Base-by-base conservation (phyloP, 768 basidiomycete species). In the Hemileccinum impolitum region DNA sequence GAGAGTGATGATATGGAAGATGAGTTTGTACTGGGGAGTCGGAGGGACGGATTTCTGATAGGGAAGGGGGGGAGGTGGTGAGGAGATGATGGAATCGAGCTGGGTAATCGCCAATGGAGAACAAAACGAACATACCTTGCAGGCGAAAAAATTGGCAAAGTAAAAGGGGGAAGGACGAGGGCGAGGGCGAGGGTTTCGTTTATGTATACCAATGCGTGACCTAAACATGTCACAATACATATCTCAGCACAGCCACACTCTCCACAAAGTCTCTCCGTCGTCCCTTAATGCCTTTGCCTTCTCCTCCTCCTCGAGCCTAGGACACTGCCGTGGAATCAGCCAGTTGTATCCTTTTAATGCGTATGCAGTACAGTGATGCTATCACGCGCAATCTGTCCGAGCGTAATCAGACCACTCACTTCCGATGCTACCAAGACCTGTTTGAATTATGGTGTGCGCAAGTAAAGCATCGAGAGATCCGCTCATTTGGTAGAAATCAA, bases 401-500 rank as follows among this genome's bases (percentile, higher is more conserved):
- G 69, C 15, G 82, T 81, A 38, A 74, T 70, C 28, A 89, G 63
- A 17, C 84, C 83, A 10, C 75, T 81, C 18, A 84, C 57, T 62
- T 87, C 86, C 52, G 82, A 85, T 6, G 79, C 70, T 11, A 81
- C 81, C 18, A 87, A 63, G 30, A 86, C 81, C 78, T 79, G 48
- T 36, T n/a, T 15, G 39, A 46, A 35, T 37, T 45, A 31, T 47
- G 10, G 14, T 31, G 21, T n/a, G 21, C 28, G 15, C 18, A 36
- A 13, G n/a, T 9, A 12, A 17, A 14, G 38, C 40, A 10, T 19
- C 32, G 19, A 18, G 8, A 21, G 50, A 48, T 15, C 2, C 12
- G 23, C 63, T 51, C 54, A 80, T 84, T 69, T 89, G 87, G 66
- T 75, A 89, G 65, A 81, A 88, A 67, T 88, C 87, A 61, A 78